A percentile compares a stretch with the other conserved stretches of the same genome.
Evolutionary conservation across 2,329 filamentous ascomycete genomes (phyloP).

Genomic region (Dactylellina parvicollis): DNA sequence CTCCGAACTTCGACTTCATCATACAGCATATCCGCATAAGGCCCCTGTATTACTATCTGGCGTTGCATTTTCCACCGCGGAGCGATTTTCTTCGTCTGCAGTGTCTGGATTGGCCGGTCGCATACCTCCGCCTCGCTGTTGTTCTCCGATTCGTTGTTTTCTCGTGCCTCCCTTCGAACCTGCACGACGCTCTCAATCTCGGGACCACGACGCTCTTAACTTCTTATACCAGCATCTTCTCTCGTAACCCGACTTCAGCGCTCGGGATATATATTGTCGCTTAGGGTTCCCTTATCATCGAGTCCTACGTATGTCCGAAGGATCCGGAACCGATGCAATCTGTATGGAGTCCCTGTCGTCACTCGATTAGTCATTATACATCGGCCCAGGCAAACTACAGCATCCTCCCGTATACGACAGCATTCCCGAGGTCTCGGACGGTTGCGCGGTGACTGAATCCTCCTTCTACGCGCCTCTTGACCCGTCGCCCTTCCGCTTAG

Average conservation of each 20-base stretch:
- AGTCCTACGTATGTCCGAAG: slow-evolving; percentile 38
- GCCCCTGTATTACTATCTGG: slow-evolving; percentile 37
- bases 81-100: slow-evolving; percentile 16
- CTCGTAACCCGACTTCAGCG: slow-evolving; percentile 15
- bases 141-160: slow-evolving; percentile 30
- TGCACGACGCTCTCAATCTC: slow-evolving; percentile 3
- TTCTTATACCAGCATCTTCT: slow-evolving; percentile 22
- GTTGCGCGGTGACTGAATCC: slow-evolving; percentile 47
- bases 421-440: slow-evolving; percentile 51
- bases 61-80: slow-evolving; percentile 32
- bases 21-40: slow-evolving; percentile 19
- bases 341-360: slow-evolving; percentile 50
- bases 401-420: slow-evolving; percentile 47
- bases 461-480: slow-evolving; percentile 34
- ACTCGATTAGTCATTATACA: slow-evolving; percentile 46
- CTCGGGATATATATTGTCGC: slow-evolving; percentile 4
- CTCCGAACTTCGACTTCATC: slow-evolving; percentile 35
- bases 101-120: slow-evolving; percentile 32
- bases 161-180: slow-evolving; percentile 5
- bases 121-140: slow-evolving; percentile 41
- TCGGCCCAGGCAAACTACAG: slow-evolving; percentile 44
- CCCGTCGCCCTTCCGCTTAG: slow-evolving; percentile 40
- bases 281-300: slow-evolving; percentile 7
- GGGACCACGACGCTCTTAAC: slow-evolving; percentile 2
- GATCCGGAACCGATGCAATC: slow-evolving; percentile 54